phyloP scores from a whole-genome alignment of 495 filamentous ascomycete genomes.

The Penicillium angulare region DNA sequence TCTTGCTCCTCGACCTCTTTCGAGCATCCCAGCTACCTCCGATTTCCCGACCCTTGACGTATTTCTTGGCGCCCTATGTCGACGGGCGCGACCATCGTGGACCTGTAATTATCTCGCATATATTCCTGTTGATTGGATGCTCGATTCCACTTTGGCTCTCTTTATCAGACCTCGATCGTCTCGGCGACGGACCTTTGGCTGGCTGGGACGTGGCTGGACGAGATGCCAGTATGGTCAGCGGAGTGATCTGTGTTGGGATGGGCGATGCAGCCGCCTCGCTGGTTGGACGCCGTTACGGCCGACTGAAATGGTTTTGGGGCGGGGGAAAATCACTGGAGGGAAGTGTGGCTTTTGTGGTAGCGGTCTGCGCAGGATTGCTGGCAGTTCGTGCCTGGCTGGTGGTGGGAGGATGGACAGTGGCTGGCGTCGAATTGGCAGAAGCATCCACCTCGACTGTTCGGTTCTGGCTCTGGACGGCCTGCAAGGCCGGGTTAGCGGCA shows the following conservation, averaged over 20 bases:
- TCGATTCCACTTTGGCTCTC: slow-evolving; percentile 93
- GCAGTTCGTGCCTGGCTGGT: slow-evolving; percentile 73
- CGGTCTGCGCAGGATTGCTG: slow-evolving; percentile 72
- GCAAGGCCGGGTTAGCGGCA: slow-evolving; percentile 67
- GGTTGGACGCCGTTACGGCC: slow-evolving; percentile 82
- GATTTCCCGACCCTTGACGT: slow-evolving; percentile 73
- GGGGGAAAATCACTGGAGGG: slow-evolving; percentile 96
- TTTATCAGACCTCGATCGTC: slow-evolving; percentile 61
- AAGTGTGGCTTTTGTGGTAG: slow-evolving; percentile 76
- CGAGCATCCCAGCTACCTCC: slow-evolving; percentile 90
- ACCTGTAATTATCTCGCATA: slow-evolving; percentile 91
- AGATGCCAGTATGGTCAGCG: slow-evolving; percentile 83
- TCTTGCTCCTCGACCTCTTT: slow-evolving; percentile 84
- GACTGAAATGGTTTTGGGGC: slow-evolving; percentile 91
- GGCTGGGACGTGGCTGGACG: slow-evolving; percentile 72
- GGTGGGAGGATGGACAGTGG: slow-evolving; percentile 65
- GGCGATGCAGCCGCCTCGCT: slow-evolving; percentile 95
- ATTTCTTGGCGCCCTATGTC: slow-evolving; percentile 88
- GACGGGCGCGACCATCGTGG: slow-evolving; percentile 91
- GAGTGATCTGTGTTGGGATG: slow-evolving; percentile 90
- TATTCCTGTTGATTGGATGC: slow-evolving; percentile 95
- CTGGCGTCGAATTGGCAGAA: slow-evolving; percentile 22
- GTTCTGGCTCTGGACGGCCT: slow-evolving; percentile 42
- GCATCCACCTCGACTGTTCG: slow-evolving; percentile 10
- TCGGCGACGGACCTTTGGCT: slow-evolving; percentile 48